Conservation (phyloP, 441 rosid species). For the Erodium trifolium region DNA sequence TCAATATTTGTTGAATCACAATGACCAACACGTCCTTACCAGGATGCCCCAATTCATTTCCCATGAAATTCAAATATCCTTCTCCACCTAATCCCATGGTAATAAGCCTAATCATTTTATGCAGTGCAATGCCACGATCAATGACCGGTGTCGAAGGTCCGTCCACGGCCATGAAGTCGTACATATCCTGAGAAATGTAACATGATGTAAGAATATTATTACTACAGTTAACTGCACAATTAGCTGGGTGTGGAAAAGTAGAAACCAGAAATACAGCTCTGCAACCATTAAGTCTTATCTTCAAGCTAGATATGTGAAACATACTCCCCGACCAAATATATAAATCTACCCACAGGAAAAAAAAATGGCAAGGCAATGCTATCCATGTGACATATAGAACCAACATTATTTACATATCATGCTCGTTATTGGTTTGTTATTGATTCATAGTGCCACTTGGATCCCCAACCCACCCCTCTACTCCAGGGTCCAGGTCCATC, state of each 20-base stretch:
- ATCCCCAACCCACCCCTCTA: neutral
- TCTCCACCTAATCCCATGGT: conserved; percentile 98
- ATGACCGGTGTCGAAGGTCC: conserved; percentile 71
- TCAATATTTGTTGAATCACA: neutral
- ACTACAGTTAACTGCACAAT: neutral
- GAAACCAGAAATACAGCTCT: neutral
- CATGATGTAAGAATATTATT: neutral
- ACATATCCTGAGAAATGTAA: conserved; percentile 71
- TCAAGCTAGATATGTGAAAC: neutral
- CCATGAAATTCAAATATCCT: conserved; percentile 98
- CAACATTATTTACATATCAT: neutral
- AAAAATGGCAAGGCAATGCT: neutral
- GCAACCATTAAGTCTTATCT: neutral
- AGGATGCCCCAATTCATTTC: conserved; percentile 99
- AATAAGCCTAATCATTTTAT: conserved; percentile 92
- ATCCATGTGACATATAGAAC: conserved; percentile 1
- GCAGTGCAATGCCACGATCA: conserved; percentile 96
- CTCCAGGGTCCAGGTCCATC: neutral
- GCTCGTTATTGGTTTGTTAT: too few species aligned
- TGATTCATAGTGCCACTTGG: too few species aligned
- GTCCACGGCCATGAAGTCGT: conserved; percentile 92
- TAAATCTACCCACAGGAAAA: neutral
- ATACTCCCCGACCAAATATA: neutral
- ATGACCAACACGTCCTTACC: conserved; percentile 35
- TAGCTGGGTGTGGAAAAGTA: neutral